Evolutionary conservation across 2,329 filamentous ascomycete species (phyloP), one percentile per base, ranked within the genome.

Genomic region (Colletotrichum scovillei): DNA sequence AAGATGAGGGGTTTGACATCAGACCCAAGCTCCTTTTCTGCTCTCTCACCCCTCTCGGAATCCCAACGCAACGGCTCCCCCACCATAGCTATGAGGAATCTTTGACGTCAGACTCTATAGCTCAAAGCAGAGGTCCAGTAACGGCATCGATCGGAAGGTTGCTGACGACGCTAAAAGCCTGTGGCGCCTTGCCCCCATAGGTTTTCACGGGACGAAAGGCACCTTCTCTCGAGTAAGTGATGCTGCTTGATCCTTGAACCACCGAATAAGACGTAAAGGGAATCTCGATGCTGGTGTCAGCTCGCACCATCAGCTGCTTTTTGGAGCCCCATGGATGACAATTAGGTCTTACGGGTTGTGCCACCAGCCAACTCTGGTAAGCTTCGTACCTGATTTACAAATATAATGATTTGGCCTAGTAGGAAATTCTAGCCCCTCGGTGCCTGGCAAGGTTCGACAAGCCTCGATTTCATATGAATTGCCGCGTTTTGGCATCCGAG

Each of bases 21-120:
- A 28, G 60, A 65, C 35, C 67, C 60, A 69, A 69, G 60, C 67
- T 65, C 53, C 60, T 42, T 42, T 42, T 42, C 38, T 7, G 12
- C 28, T 24, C 3, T 11, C 8, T 52, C n/a, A n/a, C 55, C 28
- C 16, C 35, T 26, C 28, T 35, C 49, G 16, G 9, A 26, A 28
- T 42, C 16, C 16, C 38, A 42, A 42, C 35, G 58, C 35, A 42
- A 35, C 67, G 19, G 58, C 66, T 35, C 35, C 26, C 58, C 58
- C 58, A 28, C 58, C 24, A 57, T 9, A 46, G 49, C 58, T 57
- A 19, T n/a, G 32, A 26, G n/a, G 30, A 32, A 19, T 42, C 28
- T 9, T 58, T 58, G 57, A 60, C 57, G 57, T 42, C 57, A 60
- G n/a, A 16, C 1, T n/a, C 16, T 9, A 32, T 30, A 9, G 55